These are phyloP conservation scores for Arthrobotrys conoides DNA, from an alignment of 2,329 filamentous ascomycete species.

Conservation along the genomic window DNA sequence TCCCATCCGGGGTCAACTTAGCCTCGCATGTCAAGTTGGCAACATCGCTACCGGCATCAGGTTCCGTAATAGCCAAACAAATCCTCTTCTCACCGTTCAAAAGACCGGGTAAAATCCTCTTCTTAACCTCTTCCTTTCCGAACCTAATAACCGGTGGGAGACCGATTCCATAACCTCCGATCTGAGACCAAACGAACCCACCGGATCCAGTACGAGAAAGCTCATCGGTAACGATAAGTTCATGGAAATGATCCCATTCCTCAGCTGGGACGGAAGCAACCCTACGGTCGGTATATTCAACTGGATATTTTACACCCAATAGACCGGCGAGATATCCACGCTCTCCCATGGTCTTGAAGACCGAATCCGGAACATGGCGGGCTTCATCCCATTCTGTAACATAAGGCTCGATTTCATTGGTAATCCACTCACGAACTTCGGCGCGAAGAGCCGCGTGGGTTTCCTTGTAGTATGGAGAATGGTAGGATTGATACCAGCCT, in stretches of 20 bases:
- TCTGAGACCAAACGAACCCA: slow-evolving; percentile 95
- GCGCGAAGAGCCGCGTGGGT: slow-evolving; percentile 89
- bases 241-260: slow-evolving; percentile 98
- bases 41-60: slow-evolving; percentile 93
- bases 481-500: slow-evolving; percentile 92
- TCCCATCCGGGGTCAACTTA: slow-evolving; percentile 93
- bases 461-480: slow-evolving; percentile 97
- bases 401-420: slow-evolving; percentile 87
- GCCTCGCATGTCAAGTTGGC: slow-evolving; percentile 96
- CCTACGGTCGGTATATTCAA: slow-evolving; percentile 78
- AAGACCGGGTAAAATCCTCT: slow-evolving; percentile 90
- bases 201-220: slow-evolving; percentile 88
- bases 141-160: slow-evolving; percentile 93
- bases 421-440: slow-evolving; percentile 93
- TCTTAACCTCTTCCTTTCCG: slow-evolving; percentile 84
- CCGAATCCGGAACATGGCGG: slow-evolving; percentile 85
- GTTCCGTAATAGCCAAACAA: slow-evolving; percentile 96
- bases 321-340: slow-evolving; percentile 94
- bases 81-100: slow-evolving; percentile 95
- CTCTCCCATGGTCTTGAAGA: slow-evolving; percentile 96
- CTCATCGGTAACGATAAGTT: slow-evolving; percentile 95
- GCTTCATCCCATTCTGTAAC: slow-evolving; percentile 98
- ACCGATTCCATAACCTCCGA: slow-evolving; percentile 96
- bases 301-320: slow-evolving; percentile 85
- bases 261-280: slow-evolving; percentile 85